Conservation (phyloP, 2,329 filamentous ascomycete species). For the Fusarium circinatum region DNA sequence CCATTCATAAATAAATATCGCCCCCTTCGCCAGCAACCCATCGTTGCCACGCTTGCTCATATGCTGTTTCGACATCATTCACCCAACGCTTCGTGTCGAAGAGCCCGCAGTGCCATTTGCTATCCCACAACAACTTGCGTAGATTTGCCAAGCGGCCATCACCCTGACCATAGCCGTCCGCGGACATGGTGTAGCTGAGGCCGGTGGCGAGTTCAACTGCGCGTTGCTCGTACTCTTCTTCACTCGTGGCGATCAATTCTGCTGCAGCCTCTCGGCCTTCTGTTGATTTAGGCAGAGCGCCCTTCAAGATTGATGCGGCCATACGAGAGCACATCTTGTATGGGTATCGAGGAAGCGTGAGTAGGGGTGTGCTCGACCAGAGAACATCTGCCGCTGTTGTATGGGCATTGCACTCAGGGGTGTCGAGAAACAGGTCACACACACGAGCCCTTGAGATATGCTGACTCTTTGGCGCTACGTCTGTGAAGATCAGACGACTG, state of each 20-base stretch:
- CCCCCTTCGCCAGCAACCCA: conserved; percentile 91
- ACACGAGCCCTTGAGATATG: conserved; percentile 93
- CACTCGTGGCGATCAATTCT: conserved; percentile 81
- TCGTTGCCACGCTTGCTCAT: conserved; percentile 85
- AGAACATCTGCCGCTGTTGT: conserved; percentile 96
- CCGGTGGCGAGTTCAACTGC: conserved; percentile 74
- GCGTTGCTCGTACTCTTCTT: conserved; percentile 85
- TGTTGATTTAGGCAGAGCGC: conserved; percentile 79
- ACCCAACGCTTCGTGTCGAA: conserved; percentile 97
- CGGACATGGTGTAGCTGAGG: conserved; percentile 65
- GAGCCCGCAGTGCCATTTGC: conserved; percentile 84
- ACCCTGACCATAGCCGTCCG: conserved; percentile 62
- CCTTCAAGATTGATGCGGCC: conserved; percentile 92
- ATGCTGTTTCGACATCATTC: conserved; percentile 85
- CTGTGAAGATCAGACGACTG: conserved; percentile 89
- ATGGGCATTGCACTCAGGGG: conserved; percentile 97
- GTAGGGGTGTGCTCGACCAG: conserved; percentile 93
- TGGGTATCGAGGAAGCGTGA: conserved; percentile 89
- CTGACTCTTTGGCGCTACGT: conserved; percentile 93
- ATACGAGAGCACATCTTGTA: conserved; percentile 99
- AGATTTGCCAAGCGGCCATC: conserved; percentile 80
- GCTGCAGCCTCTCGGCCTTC: conserved; percentile 74
- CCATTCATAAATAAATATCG: conserved; percentile 80
- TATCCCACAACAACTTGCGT: conserved; percentile 82
- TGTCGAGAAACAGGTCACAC: conserved; percentile 95